Base-by-base conservation (phyloP, 306 rosid genomes). In the Quercus rubra region DNA sequence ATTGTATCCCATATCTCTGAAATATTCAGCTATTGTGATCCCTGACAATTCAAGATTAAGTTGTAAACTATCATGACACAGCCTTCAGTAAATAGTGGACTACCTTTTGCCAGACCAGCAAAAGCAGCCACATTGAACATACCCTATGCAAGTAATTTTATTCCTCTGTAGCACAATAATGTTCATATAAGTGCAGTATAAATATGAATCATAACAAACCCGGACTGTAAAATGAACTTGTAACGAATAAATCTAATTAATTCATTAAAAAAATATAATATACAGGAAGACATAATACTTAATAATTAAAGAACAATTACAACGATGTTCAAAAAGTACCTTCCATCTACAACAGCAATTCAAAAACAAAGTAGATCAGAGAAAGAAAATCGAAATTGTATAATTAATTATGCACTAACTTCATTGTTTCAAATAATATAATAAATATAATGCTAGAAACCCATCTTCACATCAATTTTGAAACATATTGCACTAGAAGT, bases 1-100 rank as follows among this genome's bases (percentile, higher is more conserved):
- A 85, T 96, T 96, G 88, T 96, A 91, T 63, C 99, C 99, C 99
- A 96, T 96, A 84, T 96, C 99, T 93, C 99, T 96, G 68, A 96
- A 96, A 81, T 96, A 96, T 83, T 96, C 99, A 4, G 99, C 99
- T 77, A 96, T 83, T 71, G 99, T 96, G 86, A 96, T 96, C 81
- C 99, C 99, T 96, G 91, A 73, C 12, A 84, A 85, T 83, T 30
- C 79, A 58, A 75, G 81, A 77, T 59, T 69, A 31, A 56, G 59
- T 78, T 69, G 69, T 18, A 71, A 72, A 71, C 33, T 6, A 56
- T 52, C 35, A 49, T 13, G n/a, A 31, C 23, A 66, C 54, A 38
- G 17, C 20, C 70, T 5, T 38, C 74, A 28, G 17, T 20, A 68
- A 79, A 25, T 43, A 14, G 77, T 30, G 28, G 62, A 58, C 21